These are phyloP conservation scores for Leishmania tropica DNA, from an alignment of 208 protist genomes.

Conservation along the genomic window DNA sequence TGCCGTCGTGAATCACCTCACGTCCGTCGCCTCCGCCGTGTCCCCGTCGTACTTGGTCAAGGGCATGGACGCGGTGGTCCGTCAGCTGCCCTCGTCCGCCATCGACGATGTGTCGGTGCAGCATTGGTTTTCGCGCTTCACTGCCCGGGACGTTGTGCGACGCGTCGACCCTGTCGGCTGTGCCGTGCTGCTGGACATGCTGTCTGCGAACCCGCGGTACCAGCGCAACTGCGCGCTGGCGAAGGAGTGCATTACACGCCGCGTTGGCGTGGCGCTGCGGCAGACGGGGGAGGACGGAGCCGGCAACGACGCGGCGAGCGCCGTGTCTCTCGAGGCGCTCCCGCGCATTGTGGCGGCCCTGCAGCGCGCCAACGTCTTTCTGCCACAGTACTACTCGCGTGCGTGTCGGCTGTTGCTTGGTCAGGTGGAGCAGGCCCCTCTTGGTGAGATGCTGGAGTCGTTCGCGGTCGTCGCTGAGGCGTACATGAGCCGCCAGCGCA, in stretches of 20 bases:
- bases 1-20: constrained; percentile 67
- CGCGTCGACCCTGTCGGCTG: constrained; percentile 46
- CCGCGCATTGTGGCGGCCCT: constrained; percentile 45
- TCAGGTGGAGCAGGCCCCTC: constrained; percentile 55
- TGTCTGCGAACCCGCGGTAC: constrained; percentile 37
- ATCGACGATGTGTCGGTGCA: constrained; percentile 73
- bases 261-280: constrained; percentile 32
- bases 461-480: constrained; percentile 72
- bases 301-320: neutral
- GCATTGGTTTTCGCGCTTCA: constrained; percentile 79
- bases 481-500: constrained; percentile 51
- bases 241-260: constrained; percentile 36
- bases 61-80: constrained; percentile 46
- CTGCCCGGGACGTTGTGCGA: constrained; percentile 55
- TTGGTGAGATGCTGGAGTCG: constrained; percentile 46
- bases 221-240: constrained; percentile 42
- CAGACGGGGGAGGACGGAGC: constrained; percentile 12
- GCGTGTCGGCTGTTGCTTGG: constrained; percentile 66
- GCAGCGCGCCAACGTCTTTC: constrained; percentile 55
- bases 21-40: constrained; percentile 55
- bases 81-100: constrained; percentile 15
- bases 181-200: constrained; percentile 47
- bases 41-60: constrained; percentile 48
- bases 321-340: constrained; percentile 37
- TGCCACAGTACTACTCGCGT: constrained; percentile 71